A percentile compares a stretch with the other conserved stretches of the same genome.
phyloP scores from a whole-genome alignment of 345 rosid genomes.

The Eucalyptus marginata region DNA sequence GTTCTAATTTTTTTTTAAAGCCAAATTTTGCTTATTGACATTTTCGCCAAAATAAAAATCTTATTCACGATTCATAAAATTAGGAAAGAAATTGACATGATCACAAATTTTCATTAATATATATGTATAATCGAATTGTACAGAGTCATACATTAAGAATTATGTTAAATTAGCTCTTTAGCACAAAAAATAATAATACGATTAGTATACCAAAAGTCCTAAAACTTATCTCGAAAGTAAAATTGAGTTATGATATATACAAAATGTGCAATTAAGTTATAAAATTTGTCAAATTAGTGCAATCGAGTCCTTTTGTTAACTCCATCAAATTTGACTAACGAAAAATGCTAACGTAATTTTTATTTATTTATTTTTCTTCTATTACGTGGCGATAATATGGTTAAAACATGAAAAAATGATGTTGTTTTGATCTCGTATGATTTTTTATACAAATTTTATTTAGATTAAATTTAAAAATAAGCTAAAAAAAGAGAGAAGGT shows the following conservation, averaged over 20 bases:
- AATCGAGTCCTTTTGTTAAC: background rate
- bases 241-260: too few relatives aligned
- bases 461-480: too few relatives aligned
- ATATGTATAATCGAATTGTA: background rate
- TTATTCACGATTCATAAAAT: background rate
- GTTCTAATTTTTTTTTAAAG: background rate
- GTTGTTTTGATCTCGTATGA: too few relatives aligned
- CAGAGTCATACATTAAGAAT: background rate
- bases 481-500: too few relatives aligned
- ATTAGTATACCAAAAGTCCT: too few relatives aligned
- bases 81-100: background rate
- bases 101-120: background rate
- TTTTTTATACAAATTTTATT: too few relatives aligned
- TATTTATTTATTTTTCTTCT: too few relatives aligned
- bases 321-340: fast-evolving
- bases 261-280: too few relatives aligned
- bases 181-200: fast-evolving
- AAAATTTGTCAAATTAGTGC: too few relatives aligned
- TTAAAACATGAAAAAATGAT: too few relatives aligned
- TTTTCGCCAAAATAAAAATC: background rate
- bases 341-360: too few relatives aligned
- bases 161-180: background rate
- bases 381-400: fast-evolving
- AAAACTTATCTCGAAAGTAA: fast-evolving
- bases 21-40: background rate